These are phyloP conservation scores for Colletotrichum tofieldiae DNA, from an alignment of 2,329 filamentous ascomycete genomes.

Conservation along the genomic window DNA sequence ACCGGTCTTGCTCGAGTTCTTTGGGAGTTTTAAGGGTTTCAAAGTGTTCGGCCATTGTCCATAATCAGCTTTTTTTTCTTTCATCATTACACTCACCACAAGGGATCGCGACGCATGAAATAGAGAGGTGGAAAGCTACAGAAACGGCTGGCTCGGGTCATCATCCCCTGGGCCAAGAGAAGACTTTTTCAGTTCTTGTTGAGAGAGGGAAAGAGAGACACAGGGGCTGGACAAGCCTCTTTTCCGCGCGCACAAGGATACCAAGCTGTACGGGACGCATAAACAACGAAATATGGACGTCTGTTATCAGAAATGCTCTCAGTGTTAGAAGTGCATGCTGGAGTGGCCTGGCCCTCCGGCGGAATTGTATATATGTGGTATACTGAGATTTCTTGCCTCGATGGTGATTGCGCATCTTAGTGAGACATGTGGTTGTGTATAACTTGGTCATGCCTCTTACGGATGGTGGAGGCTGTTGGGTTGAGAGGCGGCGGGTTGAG, in stretches of 20 bases:
- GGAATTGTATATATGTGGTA: constrained; percentile 40
- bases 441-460: background rate
- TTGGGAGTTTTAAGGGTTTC: constrained; percentile 40
- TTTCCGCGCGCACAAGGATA: constrained; percentile 17
- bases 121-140: constrained; percentile 42
- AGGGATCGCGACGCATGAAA: constrained; percentile 39
- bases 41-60: constrained; percentile 39
- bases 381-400: background rate
- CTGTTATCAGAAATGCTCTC: background rate
- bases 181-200: background rate
- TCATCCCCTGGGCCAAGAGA: constrained; percentile 12
- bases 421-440: background rate
- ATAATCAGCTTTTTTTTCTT: constrained; percentile 38
- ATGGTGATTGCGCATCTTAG: too few species aligned
- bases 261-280: constrained; percentile 14
- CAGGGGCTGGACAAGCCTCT: background rate
- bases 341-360: constrained; percentile 10
- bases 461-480: background rate
- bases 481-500: too few species aligned
- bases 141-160: constrained; percentile 31
- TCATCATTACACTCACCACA: constrained; percentile 29
- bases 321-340: constrained; percentile 30
- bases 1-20: constrained; percentile 34
- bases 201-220: background rate
- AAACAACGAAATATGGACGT: constrained; percentile 17